These are phyloP conservation scores for Bipolaris oryzae DNA, from an alignment of 2,329 filamentous ascomycete genomes.

Conservation along the genomic window DNA sequence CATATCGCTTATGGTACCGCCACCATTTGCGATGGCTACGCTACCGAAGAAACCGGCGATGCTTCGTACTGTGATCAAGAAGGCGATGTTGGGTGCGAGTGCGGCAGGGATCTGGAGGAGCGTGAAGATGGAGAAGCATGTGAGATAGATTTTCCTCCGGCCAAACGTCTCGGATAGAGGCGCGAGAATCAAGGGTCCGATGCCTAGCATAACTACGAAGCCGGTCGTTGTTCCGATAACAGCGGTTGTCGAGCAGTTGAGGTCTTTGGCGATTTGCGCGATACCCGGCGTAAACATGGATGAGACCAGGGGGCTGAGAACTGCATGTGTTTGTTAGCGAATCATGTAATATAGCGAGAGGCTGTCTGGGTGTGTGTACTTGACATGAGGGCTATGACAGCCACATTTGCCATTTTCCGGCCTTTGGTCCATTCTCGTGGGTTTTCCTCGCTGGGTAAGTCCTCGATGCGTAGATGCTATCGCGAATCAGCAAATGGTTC, in stretches of 20 bases:
- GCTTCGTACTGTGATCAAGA: slow-evolving; percentile 54
- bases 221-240: slow-evolving; percentile 59
- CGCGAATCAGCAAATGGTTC: slow-evolving; percentile 20
- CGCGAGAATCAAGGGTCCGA: slow-evolving; percentile 55
- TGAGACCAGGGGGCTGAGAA: slow-evolving; percentile 55
- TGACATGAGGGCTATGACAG: slow-evolving; percentile 58
- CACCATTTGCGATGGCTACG: slow-evolving; percentile 58
- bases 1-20: slow-evolving; percentile 60
- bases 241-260: slow-evolving; percentile 49
- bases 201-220: slow-evolving; percentile 57
- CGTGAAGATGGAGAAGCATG: slow-evolving; percentile 54
- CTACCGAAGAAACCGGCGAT: slow-evolving; percentile 58
- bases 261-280: slow-evolving; percentile 55
- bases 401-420: slow-evolving; percentile 57
- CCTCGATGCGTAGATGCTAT: slow-evolving; percentile 29
- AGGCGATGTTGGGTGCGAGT: slow-evolving; percentile 54
- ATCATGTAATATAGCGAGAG: too few species aligned
- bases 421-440: slow-evolving; percentile 54
- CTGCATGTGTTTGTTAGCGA: slow-evolving; percentile 24
- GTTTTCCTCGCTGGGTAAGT: slow-evolving; percentile 50
- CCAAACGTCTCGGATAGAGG: slow-evolving; percentile 57
- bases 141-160: slow-evolving; percentile 52
- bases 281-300: slow-evolving; percentile 61
- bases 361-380: slow-evolving; percentile 32
- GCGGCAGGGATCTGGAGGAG: slow-evolving; percentile 57